Conservation (phyloP, 2,329 filamentous ascomycete genomes). For the Penicillium sumatraense region DNA sequence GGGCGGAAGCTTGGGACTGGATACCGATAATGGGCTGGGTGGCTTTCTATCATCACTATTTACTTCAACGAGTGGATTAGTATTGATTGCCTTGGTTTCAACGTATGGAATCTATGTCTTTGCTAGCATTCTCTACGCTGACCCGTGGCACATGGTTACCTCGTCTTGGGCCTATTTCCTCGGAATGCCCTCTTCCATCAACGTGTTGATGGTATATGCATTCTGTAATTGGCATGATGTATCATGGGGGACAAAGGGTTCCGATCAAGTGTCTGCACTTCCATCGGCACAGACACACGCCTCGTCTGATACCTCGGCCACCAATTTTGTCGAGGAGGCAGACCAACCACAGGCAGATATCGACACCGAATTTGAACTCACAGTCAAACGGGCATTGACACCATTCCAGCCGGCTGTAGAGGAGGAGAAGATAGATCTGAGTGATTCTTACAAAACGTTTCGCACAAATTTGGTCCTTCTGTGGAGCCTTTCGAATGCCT, state of each 20-base stretch:
- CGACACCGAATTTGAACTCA: background rate
- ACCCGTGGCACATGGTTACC: conserved; percentile 6
- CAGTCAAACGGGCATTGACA: conserved; percentile 3
- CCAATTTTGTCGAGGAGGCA: conserved; percentile 4
- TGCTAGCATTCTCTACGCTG: conserved; percentile 1
- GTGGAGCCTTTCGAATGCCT: background rate
- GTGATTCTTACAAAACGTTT: conserved; percentile 9
- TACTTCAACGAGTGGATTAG: background rate
- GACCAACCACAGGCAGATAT: conserved; percentile 6
- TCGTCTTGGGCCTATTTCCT: conserved; percentile 7
- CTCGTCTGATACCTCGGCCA: background rate
- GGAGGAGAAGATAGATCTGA: background rate
- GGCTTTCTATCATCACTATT: conserved; percentile 1
- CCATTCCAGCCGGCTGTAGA: background rate
- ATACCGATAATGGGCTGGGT: background rate
- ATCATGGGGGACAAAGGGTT: background rate
- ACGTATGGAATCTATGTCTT: conserved; percentile 5
- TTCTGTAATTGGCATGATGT: background rate
- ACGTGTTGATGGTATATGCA: conserved; percentile 3
- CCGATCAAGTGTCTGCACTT: background rate
- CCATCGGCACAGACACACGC: conserved; percentile 2
- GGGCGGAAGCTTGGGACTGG: background rate
- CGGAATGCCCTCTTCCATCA: conserved; percentile 5
- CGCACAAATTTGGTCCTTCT: conserved; percentile 7
- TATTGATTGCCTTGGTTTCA: background rate